Base-by-base conservation (phyloP, 2,329 filamentous ascomycete genomes). In the Penicillium sp. region DNA sequence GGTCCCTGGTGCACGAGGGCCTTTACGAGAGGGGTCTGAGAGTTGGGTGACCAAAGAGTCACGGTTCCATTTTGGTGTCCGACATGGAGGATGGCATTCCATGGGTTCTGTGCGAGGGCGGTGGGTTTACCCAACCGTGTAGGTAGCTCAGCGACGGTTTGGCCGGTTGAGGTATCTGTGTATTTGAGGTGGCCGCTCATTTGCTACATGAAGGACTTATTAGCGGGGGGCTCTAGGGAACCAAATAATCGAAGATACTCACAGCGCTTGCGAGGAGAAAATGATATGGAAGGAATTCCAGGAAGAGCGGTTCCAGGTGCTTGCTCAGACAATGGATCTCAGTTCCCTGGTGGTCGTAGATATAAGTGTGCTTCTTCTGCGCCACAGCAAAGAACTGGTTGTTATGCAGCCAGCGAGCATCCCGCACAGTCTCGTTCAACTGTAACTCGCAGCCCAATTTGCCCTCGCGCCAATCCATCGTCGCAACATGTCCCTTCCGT, bases 221-320 rank as follows among this genome's bases (percentile, higher is more conserved):
- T 26, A 50, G 44, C 8, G 1, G 13, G 24, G 2, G n/a, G 7
- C 11, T 26, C 20, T 13, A 18, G 7, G 26, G 18, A 32, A 43
- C 34, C 13, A 5, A 34, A 26, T 14, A 38, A 24, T 20, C 2
- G 7, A 7, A 11, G 9, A 39, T 56, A 82, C 86, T 79, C 75
- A 89, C 88, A 67, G 93, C 83, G 18, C 92, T 96, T 18, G 90
- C 89, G 47, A 99, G 82, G 40, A 99, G 85, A 73, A 96, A 99
- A 73, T 99, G 94, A 71, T 97, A 97, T 0, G 93, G 93, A 14
- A 97, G 79, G 71, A 97, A 99, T 74, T 97, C 91, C 82, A 99
- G 91, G 73, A 95, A 88, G 13, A 89, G 89, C 14, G 95, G 90
- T 73, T 99, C 94, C 59, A 90, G 84, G 72, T 96, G 93, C 73